Evolutionary conservation across 192 early-diverging fungal species (phyloP), one percentile per base, ranked within the genome.

Genomic region (Geranomyces michiganensis): DNA sequence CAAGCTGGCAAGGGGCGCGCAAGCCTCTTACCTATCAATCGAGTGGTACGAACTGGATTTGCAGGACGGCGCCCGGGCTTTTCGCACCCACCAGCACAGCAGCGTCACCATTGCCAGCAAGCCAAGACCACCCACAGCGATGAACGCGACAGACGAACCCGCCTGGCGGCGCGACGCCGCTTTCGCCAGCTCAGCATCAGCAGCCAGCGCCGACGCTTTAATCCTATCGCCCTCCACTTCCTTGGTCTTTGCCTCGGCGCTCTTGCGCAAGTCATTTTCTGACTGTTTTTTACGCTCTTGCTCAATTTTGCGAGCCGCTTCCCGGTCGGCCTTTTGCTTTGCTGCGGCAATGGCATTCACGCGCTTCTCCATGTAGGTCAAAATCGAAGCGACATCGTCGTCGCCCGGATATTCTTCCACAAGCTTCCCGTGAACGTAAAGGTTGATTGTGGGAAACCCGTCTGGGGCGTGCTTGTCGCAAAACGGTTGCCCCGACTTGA

Each of bases 401-500:
- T 65, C 55, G 13, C 44, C 63, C 14, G 29, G 29, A 41, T 77
- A 77, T 46, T 77, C 76, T 22, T 72, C 70, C 6, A 55, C 21
- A 15, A 65, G 53, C 45, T 41, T 56, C 24, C 76, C 76, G 55
- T 77, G 41, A 41, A 62, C 43, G 53, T 67, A 73, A 27, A 77
- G 64, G n/a, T 36, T 43, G 14, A 65, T 65, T 1, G 76, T 77
- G 15, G 76, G 76, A 58, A 56, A 72, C 3, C 62, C 76, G 27
- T 68, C 76, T 0, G 55, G 47, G 4, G 24, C 53, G 71, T 73
- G 58, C 14, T 19, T 53, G 26, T 63, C 45, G 43, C 67, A 56
- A 4, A 47, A 22, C 3, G 47, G 56, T 0, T 26, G 19, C 29
- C 22, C 15, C 5, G 47, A 71, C 15, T 31, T 15, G 22, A 7